Conservation (phyloP, 2,329 filamentous ascomycete species). For the Neopestalotiopsis sp. region DNA sequence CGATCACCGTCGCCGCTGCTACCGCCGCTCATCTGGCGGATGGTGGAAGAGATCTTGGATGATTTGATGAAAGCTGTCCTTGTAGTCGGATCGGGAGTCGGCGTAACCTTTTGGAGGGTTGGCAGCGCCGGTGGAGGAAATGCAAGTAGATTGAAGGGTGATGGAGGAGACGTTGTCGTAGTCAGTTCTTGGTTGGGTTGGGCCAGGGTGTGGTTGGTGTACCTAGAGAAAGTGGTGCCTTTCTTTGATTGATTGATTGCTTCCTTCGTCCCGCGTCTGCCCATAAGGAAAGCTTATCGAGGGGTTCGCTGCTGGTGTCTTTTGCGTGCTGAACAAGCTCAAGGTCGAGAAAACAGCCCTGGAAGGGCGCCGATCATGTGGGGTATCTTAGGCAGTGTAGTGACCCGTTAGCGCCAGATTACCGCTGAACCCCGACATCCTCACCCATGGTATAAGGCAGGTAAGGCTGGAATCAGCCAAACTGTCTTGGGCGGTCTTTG, state of each 20-base stretch:
- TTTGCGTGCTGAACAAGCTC: neutral
- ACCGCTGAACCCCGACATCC: neutral
- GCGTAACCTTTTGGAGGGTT: neutral
- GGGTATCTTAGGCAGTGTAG: neutral
- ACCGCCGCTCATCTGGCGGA: conserved; percentile 10
- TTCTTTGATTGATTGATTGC: too few relatives aligned
- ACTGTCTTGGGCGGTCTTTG: neutral
- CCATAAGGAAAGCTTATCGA: neutral
- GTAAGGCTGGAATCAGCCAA: too few relatives aligned
- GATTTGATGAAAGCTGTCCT: neutral
- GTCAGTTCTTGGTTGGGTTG: too few relatives aligned
- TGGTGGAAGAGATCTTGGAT: neutral
- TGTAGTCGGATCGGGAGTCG: too few relatives aligned
- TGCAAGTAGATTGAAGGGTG: neutral
- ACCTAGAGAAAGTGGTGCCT: too few relatives aligned
- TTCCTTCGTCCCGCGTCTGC: too few relatives aligned
- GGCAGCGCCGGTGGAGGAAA: neutral
- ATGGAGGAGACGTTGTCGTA: neutral
- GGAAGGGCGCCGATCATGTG: neutral
- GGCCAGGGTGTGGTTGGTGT: too few relatives aligned
- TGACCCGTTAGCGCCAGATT: neutral
- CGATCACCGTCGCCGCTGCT: neutral
- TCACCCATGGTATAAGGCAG: too few relatives aligned
- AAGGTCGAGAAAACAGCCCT: neutral
- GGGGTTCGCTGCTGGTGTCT: neutral